Evolutionary conservation across 163 green algal species (phyloP).

Genomic region (Chlamydomonas reinhardtii): DNA sequence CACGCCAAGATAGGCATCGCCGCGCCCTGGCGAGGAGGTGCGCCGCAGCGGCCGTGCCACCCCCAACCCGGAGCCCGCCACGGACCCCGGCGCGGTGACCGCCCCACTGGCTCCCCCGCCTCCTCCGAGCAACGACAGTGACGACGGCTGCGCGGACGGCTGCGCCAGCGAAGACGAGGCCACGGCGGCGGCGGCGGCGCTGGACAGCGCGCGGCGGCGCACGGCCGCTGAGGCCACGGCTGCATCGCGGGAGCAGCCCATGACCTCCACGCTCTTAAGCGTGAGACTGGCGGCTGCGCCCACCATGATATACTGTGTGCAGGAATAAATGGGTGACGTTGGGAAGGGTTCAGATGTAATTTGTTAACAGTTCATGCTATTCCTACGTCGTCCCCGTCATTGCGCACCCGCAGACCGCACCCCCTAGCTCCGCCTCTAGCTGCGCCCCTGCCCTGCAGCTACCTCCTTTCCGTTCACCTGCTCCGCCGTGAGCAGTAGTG

Average conservation of each 20-base stretch:
- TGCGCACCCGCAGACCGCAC: no score
- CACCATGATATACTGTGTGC: constrained; percentile 36
- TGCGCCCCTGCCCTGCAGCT: no score
- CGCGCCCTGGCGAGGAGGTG: not conserved
- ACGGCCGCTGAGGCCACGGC: not conserved
- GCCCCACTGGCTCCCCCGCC: not conserved
- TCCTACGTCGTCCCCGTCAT: no score
- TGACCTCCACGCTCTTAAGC: constrained; percentile 34
- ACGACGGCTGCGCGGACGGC: not conserved
- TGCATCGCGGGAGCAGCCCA: constrained; percentile 33
- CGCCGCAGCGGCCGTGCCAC: not conserved
- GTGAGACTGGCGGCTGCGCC: constrained; percentile 18
- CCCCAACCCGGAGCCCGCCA: not conserved
- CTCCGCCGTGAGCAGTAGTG: constrained; percentile 34
- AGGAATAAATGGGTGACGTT: no score
- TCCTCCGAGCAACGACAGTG: not conserved
- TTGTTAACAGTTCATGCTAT: no score
- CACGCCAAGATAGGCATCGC: not conserved
- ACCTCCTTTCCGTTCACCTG: no score
- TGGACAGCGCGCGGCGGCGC: constrained; percentile 2
- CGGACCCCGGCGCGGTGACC: not conserved
- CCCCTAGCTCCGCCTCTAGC: no score
- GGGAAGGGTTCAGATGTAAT: no score
- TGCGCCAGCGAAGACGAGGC: not conserved
- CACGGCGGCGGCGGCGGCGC: not conserved